Conservation (phyloP, 1,139 yeast species). For the Magnusiomyces sp. region DNA sequence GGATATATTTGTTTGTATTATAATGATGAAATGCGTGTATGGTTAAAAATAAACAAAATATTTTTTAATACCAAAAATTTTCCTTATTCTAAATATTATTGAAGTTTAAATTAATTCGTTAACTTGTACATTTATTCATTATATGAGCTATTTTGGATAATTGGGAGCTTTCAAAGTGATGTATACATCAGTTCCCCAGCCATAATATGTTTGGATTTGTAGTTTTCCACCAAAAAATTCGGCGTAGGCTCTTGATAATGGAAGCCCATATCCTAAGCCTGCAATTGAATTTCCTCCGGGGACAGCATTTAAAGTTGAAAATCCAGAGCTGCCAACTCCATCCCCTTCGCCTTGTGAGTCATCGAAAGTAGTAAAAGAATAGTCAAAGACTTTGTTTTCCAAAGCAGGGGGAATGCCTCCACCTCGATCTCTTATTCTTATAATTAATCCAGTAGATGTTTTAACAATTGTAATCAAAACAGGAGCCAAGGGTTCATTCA, state of each 20-base stretch:
- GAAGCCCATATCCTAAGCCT: conserved; percentile 95
- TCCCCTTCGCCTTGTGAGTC: conserved; percentile 39
- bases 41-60: not conserved
- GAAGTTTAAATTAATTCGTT: conserved; percentile 41
- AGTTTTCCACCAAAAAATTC: conserved; percentile 69
- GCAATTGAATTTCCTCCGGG: conserved; percentile 69
- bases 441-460: conserved; percentile 36
- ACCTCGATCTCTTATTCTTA: conserved; percentile 78
- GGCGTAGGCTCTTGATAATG: conserved; percentile 67
- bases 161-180: conserved; percentile 42
- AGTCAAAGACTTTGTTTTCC: conserved; percentile 65
- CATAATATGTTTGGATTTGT: conserved; percentile 69
- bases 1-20: not conserved
- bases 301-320: conserved; percentile 48
- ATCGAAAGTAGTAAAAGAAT: conserved; percentile 74
- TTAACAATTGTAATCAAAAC: conserved; percentile 60
- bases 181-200: conserved; percentile 80
- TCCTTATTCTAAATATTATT: conserved; percentile 15
- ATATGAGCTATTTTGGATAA: not conserved
- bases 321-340: conserved; percentile 24
- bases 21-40: conserved; percentile 1
- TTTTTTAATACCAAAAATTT: not conserved
- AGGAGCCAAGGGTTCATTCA: conserved; percentile 38
- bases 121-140: no score
- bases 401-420: conserved; percentile 72